These are phyloP conservation scores for Collariella sp. DNA, from an alignment of 495 filamentous ascomycete species.

Conservation along the genomic window DNA sequence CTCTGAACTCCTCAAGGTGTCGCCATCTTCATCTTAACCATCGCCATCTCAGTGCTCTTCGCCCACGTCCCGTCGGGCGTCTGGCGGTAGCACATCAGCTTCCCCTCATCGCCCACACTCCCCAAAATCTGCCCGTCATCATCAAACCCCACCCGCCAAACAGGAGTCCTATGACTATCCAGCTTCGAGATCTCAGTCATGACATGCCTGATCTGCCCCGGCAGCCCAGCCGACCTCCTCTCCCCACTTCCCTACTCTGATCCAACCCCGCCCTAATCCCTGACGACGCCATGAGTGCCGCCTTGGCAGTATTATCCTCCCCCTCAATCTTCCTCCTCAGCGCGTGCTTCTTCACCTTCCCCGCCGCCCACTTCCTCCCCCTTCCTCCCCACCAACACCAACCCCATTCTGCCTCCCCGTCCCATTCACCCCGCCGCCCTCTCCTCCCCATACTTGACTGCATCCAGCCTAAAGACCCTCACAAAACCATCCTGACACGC, in stretches of 20 bases:
- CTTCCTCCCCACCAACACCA: conserved; percentile 14
- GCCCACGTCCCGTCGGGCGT: conserved; percentile 47
- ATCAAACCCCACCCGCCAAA: conserved; percentile 55
- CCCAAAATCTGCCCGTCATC: conserved; percentile 53
- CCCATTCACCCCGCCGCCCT: background rate
- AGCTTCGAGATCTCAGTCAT: conserved; percentile 45
- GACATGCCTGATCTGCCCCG: conserved; percentile 39
- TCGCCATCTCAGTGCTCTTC: conserved; percentile 45
- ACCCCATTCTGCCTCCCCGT: background rate
- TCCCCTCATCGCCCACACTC: conserved; percentile 53
- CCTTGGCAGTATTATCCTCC: background rate
- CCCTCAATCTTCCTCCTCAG: background rate
- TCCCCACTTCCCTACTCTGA: conserved; percentile 35
- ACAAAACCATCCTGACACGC: conserved; percentile 86
- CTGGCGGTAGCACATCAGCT: conserved; percentile 48
- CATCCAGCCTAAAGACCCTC: conserved; percentile 65
- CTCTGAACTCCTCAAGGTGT: conserved; percentile 19
- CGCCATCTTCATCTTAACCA: conserved; percentile 43
- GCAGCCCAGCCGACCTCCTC: conserved; percentile 26
- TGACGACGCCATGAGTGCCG: conserved; percentile 22
- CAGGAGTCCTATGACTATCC: conserved; percentile 45
- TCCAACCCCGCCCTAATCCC: conserved; percentile 55
- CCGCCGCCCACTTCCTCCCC: conserved; percentile 18
- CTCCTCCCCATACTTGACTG: background rate
- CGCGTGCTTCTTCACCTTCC: conserved; percentile 19